Evolutionary conservation across 1,139 yeast species (phyloP).

Genomic region (Maudiozyma humilis): DNA sequence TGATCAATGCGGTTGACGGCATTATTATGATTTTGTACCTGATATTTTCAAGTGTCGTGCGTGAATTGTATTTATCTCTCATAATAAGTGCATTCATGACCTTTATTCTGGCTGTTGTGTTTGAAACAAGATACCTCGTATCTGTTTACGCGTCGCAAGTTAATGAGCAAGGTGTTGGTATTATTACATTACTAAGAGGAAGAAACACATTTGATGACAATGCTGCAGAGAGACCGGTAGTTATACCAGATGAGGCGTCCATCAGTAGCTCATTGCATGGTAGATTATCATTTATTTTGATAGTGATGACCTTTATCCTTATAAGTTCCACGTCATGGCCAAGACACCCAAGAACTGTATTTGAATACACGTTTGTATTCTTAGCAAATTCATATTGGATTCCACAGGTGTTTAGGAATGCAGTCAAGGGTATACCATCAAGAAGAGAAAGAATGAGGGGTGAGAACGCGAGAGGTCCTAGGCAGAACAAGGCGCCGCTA

Average conservation of each 20-base stretch:
- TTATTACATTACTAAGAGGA: constrained; percentile 22
- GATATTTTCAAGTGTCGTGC: constrained; percentile 48
- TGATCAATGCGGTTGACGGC: constrained; percentile 59
- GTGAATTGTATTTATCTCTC: constrained; percentile 54
- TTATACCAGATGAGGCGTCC: constrained; percentile 45
- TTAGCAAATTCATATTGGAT: constrained; percentile 69
- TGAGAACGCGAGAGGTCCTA: constrained; percentile 13
- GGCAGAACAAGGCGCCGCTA: constrained; percentile 25
- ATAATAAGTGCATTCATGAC: constrained; percentile 64
- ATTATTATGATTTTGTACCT: constrained; percentile 55
- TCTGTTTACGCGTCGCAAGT: constrained; percentile 63
- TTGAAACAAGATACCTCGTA: constrained; percentile 70
- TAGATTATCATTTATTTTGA: constrained; percentile 50
- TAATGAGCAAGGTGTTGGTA: constrained; percentile 42
- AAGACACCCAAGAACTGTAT: constrained; percentile 41
- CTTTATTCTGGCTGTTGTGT: constrained; percentile 61
- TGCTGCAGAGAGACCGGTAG: constrained; percentile 15
- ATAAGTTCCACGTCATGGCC: constrained; percentile 62
- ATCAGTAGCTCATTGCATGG: constrained; percentile 55
- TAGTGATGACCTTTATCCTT: constrained; percentile 52
- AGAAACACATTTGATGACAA: constrained; percentile 16
- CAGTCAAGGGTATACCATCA: constrained; percentile 35
- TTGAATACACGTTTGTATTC: constrained; percentile 50
- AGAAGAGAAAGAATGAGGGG: constrained; percentile 20
- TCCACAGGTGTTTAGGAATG: constrained; percentile 83